Percentiles rank a stretch among this genome's conserved stretches.
Conservation (phyloP, 371 early-diverging fungal species). For the Coemansia sp. region DNA sequence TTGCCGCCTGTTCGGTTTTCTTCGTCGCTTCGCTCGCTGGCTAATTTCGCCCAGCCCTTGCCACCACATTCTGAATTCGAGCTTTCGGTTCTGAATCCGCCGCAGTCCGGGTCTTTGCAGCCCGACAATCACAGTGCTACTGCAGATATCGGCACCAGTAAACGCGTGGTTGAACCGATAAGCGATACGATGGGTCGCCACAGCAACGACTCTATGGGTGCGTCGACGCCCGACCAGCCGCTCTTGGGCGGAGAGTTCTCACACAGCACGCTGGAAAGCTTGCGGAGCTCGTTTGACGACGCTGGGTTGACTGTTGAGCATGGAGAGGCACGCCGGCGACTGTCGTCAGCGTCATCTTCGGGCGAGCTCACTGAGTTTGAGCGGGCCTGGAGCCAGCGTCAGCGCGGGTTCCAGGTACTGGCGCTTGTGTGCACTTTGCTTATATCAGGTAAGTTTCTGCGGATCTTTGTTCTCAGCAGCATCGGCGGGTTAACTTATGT, state of each 20-base stretch:
- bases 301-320: slow-evolving; percentile 4
- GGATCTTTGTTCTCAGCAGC: not conserved
- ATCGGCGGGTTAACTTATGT: not conserved
- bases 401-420: slow-evolving; percentile 62
- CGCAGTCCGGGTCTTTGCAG: not conserved
- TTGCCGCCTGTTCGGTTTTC: slow-evolving; percentile 2
- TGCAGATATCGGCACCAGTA: not conserved
- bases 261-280: not conserved
- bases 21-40: not conserved
- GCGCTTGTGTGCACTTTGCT: slow-evolving; percentile 65
- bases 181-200: slow-evolving; percentile 8
- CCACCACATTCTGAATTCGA: slow-evolving; percentile 5
- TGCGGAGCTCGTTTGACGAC: slow-evolving; percentile 17
- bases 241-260: slow-evolving; percentile 17
- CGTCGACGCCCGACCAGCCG: slow-evolving; percentile 45
- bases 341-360: slow-evolving; percentile 21
- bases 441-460: slow-evolving; percentile 57
- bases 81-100: slow-evolving; percentile 15
- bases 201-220: slow-evolving; percentile 6
- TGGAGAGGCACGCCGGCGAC: slow-evolving; percentile 17
- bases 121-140: not conserved
- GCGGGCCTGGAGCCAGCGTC: slow-evolving; percentile 42
- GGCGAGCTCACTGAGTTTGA: slow-evolving; percentile 40
- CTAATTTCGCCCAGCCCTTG: not conserved
- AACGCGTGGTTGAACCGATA: not conserved